A percentile compares a stretch with the other conserved stretches of the same genome.
Conservation (phyloP, 2,329 filamentous ascomycete species). For the Ampelomyces quisqualis region DNA sequence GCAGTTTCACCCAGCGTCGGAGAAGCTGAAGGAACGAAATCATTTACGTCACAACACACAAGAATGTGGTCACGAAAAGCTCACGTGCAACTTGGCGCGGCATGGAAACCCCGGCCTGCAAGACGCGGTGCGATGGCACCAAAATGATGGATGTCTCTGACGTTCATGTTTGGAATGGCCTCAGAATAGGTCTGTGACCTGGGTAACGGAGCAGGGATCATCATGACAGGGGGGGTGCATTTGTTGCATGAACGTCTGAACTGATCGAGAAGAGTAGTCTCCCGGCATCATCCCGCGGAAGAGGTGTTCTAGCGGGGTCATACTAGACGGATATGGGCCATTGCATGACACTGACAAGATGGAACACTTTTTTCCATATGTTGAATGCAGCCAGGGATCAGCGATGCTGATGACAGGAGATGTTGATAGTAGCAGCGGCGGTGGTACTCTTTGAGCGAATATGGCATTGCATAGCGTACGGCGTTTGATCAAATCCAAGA, state of each 20-base stretch:
- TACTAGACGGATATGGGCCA: too few relatives aligned
- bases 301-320: background rate
- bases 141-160: background rate
- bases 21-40: slow-evolving; percentile 17
- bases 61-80: background rate
- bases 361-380: background rate
- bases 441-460: background rate
- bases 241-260: slow-evolving; percentile 39
- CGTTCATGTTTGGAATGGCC: slow-evolving; percentile 15
- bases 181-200: slow-evolving; percentile 22
- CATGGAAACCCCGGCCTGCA: too few relatives aligned
- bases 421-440: slow-evolving; percentile 4
- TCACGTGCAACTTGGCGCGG: too few relatives aligned
- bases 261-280: slow-evolving; percentile 16
- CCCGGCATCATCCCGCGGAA: slow-evolving; percentile 15
- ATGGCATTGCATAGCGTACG: slow-evolving; percentile 1
- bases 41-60: background rate
- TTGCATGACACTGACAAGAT: too few relatives aligned
- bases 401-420: too few relatives aligned
- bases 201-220: slow-evolving; percentile 16
- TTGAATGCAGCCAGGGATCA: background rate
- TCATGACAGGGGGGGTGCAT: slow-evolving; percentile 22
- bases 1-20: slow-evolving; percentile 73
- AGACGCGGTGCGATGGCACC: background rate
- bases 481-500: background rate